phyloP scores from a whole-genome alignment of 2,329 filamentous ascomycete species.

The Alternaria postmessia region DNA sequence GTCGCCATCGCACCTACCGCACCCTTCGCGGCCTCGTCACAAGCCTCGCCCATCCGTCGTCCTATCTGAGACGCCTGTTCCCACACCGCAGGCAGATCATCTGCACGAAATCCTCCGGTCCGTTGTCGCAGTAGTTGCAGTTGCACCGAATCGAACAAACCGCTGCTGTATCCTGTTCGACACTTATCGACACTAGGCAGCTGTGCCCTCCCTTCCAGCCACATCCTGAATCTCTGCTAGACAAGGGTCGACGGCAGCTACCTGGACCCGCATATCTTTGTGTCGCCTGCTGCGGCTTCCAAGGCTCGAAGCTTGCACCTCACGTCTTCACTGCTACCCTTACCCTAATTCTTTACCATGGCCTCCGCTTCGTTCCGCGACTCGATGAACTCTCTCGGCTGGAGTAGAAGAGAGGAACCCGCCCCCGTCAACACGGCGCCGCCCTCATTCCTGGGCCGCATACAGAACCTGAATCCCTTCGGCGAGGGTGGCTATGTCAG shows the following conservation, averaged over 20 bases:
- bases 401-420: constrained; percentile 85
- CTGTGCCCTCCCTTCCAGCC: neutral
- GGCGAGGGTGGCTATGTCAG: constrained; percentile 85
- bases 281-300: constrained; percentile 50
- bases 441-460: constrained; percentile 78
- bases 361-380: constrained; percentile 89
- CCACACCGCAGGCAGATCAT: constrained; percentile 55
- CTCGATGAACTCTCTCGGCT: constrained; percentile 92
- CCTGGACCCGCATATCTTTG: constrained; percentile 36
- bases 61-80: constrained; percentile 46
- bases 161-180: neutral
- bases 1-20: constrained; percentile 21
- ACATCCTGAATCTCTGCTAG: neutral
- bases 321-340: too few relatives aligned
- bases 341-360: constrained; percentile 60
- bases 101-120: constrained; percentile 61
- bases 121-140: constrained; percentile 34
- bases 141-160: constrained; percentile 12
- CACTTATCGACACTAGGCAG: constrained; percentile 16
- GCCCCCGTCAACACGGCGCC: constrained; percentile 77
- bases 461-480: constrained; percentile 90
- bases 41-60: constrained; percentile 46
- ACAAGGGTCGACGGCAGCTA: constrained; percentile 24
- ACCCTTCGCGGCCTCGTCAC: constrained; percentile 37
- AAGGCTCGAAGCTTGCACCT: neutral